Evolutionary conservation across 2,329 filamentous ascomycete species (phyloP), one percentile per base, ranked within the genome.

Genomic region (Calonectria henricotiae): DNA sequence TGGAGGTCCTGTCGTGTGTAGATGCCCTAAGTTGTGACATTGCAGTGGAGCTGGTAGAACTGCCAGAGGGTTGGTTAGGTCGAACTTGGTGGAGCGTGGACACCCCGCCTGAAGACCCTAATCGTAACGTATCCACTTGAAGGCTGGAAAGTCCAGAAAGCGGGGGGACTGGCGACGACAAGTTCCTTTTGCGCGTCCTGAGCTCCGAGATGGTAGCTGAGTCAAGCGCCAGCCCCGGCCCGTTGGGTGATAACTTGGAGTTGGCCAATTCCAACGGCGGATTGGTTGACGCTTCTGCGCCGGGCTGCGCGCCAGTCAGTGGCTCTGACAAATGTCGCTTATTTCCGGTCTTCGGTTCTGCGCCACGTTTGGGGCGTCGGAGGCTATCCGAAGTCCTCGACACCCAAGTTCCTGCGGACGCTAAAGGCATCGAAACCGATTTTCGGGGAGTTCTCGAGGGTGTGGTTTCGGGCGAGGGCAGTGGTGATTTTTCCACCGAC

Each of bases 401-500:
- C 71, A 90, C 87, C 89, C 89, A 91, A 61, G 82, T 87, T 61
- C 82, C 84, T 17, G 89, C 85, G 1, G 89, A 88, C 70, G 85
- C 84, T 70, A 92, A 89, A 65, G 90, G 88, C 84, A 89, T 87
- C 17, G 90, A 91, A 30, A 89, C 82, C 17, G 90, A 90, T 69
- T 87, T 85, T 65, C 84, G 85, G 13, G 87, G 82, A 62, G 80
- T 83, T 74, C 85, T 86, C 8, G 84, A 82, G 2, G 85, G 83
- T 1, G 84, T 84, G 32, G 80, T 80, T 43, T 85, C 83, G 2
- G 80, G 77, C 1, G 81, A 75, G 69, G 77, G 66, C 35, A 58
- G 47, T 37, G 58, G 46, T 35, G 71, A 69, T 12, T 71, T 62
- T 39, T 75, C 62, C 17, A 60, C 30, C 13, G 68, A 65, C 35